These are phyloP conservation scores for Trametes gibbosa DNA, from an alignment of 768 basidiomycete genomes.

Conservation along the genomic window DNA sequence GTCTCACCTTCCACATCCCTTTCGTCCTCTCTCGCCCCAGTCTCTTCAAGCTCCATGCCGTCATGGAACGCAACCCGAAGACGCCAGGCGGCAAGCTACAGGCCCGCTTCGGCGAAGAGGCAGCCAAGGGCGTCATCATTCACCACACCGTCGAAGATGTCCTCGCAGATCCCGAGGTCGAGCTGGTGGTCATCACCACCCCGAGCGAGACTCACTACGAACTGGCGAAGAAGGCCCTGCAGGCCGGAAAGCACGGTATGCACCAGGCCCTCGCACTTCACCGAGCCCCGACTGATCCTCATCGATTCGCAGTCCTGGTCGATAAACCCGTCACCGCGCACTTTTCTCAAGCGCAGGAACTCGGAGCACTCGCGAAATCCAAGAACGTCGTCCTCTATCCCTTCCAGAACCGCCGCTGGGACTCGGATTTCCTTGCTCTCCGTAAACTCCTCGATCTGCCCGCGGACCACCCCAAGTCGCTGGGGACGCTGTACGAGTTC, in stretches of 20 bases:
- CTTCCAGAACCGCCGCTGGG: constrained; percentile 77
- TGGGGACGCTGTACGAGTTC: constrained; percentile 67
- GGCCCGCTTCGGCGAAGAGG: constrained; percentile 56
- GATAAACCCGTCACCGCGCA: constrained; percentile 78
- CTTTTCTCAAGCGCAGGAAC: constrained; percentile 53
- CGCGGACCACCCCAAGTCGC: constrained; percentile 45
- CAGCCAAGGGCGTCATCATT: constrained; percentile 44
- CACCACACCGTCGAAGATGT: constrained; percentile 61
- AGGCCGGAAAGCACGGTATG: constrained; percentile 73
- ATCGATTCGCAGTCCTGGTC: constrained; percentile 53
- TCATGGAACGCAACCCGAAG: constrained; percentile 69
- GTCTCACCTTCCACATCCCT: constrained; percentile 78
- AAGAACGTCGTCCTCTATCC: constrained; percentile 66
- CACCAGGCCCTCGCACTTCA: background rate
- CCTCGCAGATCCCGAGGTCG: constrained; percentile 59
- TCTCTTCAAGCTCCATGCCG: constrained; percentile 68
- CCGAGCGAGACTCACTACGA: constrained; percentile 73
- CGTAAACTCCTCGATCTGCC: constrained; percentile 56
- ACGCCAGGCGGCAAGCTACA: constrained; percentile 61
- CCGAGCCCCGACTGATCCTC: background rate
- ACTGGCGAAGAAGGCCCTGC: constrained; percentile 60
- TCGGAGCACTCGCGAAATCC: constrained; percentile 54
- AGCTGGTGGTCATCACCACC: constrained; percentile 66
- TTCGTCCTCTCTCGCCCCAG: constrained; percentile 72
- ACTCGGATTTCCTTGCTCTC: constrained; percentile 73